These are phyloP conservation scores for Stropharia rugosoannulata DNA, from an alignment of 768 basidiomycete genomes.

Conservation along the genomic window DNA sequence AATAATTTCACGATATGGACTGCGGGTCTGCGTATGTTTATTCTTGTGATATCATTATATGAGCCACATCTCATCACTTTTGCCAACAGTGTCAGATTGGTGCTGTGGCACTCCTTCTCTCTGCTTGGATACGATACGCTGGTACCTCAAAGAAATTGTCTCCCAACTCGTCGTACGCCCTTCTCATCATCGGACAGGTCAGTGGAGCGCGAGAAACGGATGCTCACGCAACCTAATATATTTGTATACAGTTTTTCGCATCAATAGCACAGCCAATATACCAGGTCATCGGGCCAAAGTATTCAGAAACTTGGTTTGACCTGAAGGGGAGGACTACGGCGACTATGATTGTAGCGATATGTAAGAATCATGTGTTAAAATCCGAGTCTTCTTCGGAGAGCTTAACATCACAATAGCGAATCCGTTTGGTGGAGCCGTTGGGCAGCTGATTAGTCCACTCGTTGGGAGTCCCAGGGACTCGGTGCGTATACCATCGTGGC, in stretches of 20 bases:
- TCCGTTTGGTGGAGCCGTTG: conserved; percentile 72
- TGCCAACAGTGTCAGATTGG: conserved; percentile 59
- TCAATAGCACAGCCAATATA: conserved; percentile 70
- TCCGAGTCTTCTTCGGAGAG: neutral
- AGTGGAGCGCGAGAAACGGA: neutral
- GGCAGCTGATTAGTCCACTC: conserved; percentile 70
- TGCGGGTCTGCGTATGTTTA: conserved; percentile 59
- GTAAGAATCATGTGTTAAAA: conserved; percentile 24
- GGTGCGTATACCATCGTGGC: conserved; percentile 37
- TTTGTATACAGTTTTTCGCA: conserved; percentile 48
- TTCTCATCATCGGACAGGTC: conserved; percentile 75
- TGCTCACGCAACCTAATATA: too few species aligned
- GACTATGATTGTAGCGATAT: conserved; percentile 57
- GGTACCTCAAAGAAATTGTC: conserved; percentile 60
- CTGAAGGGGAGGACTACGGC: conserved; percentile 75
- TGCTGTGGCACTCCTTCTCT: conserved; percentile 49
- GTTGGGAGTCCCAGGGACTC: conserved; percentile 54
- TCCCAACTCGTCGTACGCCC: conserved; percentile 51
- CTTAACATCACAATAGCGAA: conserved; percentile 47
- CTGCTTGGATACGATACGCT: conserved; percentile 77
- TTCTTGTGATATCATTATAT: neutral
- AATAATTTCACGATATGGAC: conserved; percentile 56
- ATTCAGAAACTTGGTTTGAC: conserved; percentile 85
- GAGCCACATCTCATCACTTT: neutral
- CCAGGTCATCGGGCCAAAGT: conserved; percentile 77